Percentiles rank a stretch among this genome's conserved stretches.
phyloP scores from a whole-genome alignment of 257 asterid genomes.

The Solanum lycopersicoides region DNA sequence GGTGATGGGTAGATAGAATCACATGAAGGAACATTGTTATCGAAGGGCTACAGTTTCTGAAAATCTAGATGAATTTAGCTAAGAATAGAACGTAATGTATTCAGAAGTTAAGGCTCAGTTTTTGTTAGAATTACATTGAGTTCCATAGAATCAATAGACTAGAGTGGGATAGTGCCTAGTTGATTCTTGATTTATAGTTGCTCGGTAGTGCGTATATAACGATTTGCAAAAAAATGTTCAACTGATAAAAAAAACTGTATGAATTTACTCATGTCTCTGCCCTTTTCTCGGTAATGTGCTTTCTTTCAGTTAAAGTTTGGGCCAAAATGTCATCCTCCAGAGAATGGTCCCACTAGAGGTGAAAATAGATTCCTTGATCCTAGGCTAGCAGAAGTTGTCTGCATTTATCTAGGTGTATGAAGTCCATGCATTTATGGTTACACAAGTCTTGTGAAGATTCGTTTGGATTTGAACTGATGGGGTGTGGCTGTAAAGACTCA shows the following conservation, averaged over 20 bases:
- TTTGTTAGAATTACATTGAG: neutral
- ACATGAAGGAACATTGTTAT: neutral
- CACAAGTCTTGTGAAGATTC: neutral
- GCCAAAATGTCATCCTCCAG: neutral
- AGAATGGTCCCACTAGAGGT: neutral
- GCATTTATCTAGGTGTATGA: neutral
- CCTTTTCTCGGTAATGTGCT: neutral
- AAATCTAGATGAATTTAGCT: neutral
- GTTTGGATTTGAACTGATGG: neutral
- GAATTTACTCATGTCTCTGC: neutral
- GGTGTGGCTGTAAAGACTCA: neutral
- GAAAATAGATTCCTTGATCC: neutral
- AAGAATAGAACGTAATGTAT: neutral
- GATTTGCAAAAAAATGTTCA: neutral
- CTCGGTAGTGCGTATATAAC: neutral
- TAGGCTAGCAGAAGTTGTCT: neutral
- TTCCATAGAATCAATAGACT: neutral
- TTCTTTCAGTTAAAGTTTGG: neutral
- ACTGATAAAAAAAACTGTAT: neutral
- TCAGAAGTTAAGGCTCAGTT: neutral
- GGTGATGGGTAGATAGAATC: neutral
- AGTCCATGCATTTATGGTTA: neutral
- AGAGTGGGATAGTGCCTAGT: neutral
- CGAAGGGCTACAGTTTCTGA: neutral
- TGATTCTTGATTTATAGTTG: neutral